Conservation (phyloP, 441 rosid genomes). For the Hypseocharis bilobata region DNA sequence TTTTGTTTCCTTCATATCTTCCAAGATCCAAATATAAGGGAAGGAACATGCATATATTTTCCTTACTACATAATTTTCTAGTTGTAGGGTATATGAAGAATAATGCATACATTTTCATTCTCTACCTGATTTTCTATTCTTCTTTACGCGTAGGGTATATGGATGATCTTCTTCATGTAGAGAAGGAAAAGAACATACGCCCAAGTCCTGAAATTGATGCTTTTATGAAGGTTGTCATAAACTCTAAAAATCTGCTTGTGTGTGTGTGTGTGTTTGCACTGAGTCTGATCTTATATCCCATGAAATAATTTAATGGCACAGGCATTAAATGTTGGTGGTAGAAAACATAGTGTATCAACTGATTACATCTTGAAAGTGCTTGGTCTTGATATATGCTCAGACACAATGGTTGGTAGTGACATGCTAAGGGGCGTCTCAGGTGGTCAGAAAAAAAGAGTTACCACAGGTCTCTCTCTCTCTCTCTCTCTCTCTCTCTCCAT, state of each 20-base stretch:
- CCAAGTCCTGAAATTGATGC: conserved; percentile 87
- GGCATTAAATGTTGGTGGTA: conserved; percentile 76
- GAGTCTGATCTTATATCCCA: background rate
- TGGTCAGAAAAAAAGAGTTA: conserved; percentile 86
- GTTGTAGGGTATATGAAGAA: background rate
- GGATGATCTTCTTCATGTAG: conserved; percentile 54
- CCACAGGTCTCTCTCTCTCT: conserved; percentile 55
- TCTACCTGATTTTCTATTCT: background rate
- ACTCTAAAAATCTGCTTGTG: background rate
- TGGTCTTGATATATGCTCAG: conserved; percentile 82
- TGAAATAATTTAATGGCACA: conserved; percentile 21
- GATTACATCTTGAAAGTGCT: conserved; percentile 76
- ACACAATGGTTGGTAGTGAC: conserved; percentile 77
- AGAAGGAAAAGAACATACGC: conserved; percentile 55
- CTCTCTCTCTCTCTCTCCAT: background rate
- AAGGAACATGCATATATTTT: background rate
- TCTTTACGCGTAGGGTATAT: conserved; percentile 38
- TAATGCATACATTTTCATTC: background rate
- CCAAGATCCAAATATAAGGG: background rate
- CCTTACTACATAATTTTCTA: background rate
- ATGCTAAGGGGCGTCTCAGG: conserved; percentile 95
- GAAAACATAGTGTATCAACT: conserved; percentile 64
- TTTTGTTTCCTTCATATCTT: no score
- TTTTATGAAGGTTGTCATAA: conserved; percentile 68
- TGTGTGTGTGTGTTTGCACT: background rate